Percentiles rank a stretch among this genome's conserved stretches.
phyloP scores from a whole-genome alignment of 2,329 filamentous ascomycete species.

The Paraphaeosphaeria minitans region DNA sequence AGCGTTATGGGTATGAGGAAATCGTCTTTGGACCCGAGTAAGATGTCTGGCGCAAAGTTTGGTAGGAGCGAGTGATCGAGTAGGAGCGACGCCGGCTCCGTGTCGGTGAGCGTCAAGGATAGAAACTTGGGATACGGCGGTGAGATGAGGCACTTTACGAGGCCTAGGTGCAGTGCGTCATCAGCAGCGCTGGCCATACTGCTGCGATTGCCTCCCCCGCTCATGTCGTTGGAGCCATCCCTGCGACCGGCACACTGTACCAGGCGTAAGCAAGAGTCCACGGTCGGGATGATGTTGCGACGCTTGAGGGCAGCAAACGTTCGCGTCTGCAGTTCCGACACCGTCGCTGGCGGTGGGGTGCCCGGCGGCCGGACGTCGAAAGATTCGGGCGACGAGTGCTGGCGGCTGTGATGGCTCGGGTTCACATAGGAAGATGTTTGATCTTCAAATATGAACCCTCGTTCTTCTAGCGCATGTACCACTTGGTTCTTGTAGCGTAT shows the following conservation, averaged over 20 bases:
- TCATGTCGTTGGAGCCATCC: conserved; percentile 39
- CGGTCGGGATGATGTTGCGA: conserved; percentile 73
- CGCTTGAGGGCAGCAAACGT: conserved; percentile 86
- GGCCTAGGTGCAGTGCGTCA: conserved; percentile 53
- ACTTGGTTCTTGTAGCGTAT: conserved; percentile 74
- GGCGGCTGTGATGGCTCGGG: conserved; percentile 56
- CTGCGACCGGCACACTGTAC: conserved; percentile 78
- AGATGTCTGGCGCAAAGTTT: conserved; percentile 62
- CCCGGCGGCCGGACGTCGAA: conserved; percentile 59
- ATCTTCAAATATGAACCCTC: conserved; percentile 82
- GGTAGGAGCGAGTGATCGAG: conserved; percentile 70
- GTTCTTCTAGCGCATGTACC: conserved; percentile 73
- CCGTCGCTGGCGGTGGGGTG: conserved; percentile 77
- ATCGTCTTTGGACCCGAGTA: conserved; percentile 76
- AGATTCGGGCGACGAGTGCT: conserved; percentile 51
- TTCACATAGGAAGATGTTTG: conserved; percentile 66
- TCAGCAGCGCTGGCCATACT: conserved; percentile 44
- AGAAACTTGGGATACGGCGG: conserved; percentile 67
- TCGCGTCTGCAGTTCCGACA: conserved; percentile 78
- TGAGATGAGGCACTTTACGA: conserved; percentile 55
- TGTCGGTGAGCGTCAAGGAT: conserved; percentile 73
- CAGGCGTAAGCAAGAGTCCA: conserved; percentile 71
- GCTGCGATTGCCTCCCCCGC: conserved; percentile 32
- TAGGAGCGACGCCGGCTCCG: conserved; percentile 75
- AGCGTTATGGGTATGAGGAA: conserved; percentile 85